Percentiles rank a stretch among this genome's conserved stretches.
phyloP scores from a whole-genome alignment of 1,139 yeast species.

The Hyphopichia pseudoburtonii region DNA sequence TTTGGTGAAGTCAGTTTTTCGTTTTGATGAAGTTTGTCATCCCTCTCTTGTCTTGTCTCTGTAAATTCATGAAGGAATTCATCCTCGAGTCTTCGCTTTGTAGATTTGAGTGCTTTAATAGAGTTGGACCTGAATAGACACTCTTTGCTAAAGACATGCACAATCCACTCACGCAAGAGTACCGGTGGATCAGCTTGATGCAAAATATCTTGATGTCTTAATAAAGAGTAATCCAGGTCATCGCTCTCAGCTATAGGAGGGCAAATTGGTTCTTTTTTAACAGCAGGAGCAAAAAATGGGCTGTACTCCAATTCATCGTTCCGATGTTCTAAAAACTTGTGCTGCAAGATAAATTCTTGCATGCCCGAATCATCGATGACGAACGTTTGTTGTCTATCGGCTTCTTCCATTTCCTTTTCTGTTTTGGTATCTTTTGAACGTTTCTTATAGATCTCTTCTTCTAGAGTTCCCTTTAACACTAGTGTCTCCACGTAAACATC shows the following conservation, averaged over 20 bases:
- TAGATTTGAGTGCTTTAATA: slow-evolving; percentile 23
- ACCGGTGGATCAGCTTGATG: background rate
- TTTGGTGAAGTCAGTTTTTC: background rate
- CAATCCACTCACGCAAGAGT: slow-evolving; percentile 33
- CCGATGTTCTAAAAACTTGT: slow-evolving; percentile 42
- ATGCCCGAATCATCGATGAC: slow-evolving; percentile 59
- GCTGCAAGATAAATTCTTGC: slow-evolving; percentile 53
- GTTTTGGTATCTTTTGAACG: slow-evolving; percentile 18
- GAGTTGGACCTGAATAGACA: slow-evolving; percentile 36
- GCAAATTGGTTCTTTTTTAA: slow-evolving; percentile 4
- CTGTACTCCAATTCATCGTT: slow-evolving; percentile 27
- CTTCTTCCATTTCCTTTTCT: slow-evolving; percentile 17
- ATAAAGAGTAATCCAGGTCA: slow-evolving; percentile 20
- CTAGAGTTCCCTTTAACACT: slow-evolving; percentile 59
- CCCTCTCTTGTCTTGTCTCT: slow-evolving; percentile 14
- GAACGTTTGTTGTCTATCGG: slow-evolving; percentile 14
- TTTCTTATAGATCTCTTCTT: slow-evolving; percentile 60
- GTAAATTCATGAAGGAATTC: slow-evolving; percentile 17
- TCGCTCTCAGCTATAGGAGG: slow-evolving; percentile 10
- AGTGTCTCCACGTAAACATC: slow-evolving; percentile 63
- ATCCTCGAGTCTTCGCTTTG: slow-evolving; percentile 19
- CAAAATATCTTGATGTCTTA: slow-evolving; percentile 18
- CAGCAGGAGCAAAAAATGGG: slow-evolving; percentile 24
- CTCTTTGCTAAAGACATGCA: slow-evolving; percentile 45
- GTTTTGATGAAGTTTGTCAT: slow-evolving; percentile 6